Conservation (phyloP, 192 early-diverging fungal species). For the Entophlyctis luteolus region DNA sequence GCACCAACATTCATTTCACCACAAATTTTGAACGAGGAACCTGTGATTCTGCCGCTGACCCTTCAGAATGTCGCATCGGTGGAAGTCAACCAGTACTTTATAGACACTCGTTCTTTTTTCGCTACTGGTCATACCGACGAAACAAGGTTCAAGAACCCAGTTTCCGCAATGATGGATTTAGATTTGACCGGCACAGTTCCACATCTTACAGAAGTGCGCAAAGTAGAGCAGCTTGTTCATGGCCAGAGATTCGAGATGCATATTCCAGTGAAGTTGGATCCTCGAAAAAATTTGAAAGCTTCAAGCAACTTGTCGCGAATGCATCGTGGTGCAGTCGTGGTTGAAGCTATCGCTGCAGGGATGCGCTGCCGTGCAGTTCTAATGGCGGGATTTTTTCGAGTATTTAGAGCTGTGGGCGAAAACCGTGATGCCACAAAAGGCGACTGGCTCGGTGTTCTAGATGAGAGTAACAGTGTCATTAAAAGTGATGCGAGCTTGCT, state of each 20-base stretch:
- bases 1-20: no score
- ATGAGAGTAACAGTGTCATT: background rate
- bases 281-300: no score
- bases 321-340: constrained; percentile 5
- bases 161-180: background rate
- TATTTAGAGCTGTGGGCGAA: constrained; percentile 13
- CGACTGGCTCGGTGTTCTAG: constrained; percentile 3
- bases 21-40: background rate
- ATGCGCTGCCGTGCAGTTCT: constrained; percentile 13
- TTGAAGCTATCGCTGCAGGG: constrained; percentile 8
- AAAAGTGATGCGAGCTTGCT: background rate
- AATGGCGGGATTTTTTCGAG: background rate
- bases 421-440: background rate
- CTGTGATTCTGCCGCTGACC: background rate
- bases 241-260: background rate
- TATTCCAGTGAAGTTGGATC: background rate
- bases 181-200: constrained; percentile 18
- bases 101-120: constrained; percentile 2
- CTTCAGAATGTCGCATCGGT: background rate
- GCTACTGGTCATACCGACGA: background rate
- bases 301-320: background rate
- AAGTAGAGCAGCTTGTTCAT: background rate
- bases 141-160: background rate
- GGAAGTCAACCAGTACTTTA: constrained; percentile 15
- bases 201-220: background rate